Evolutionary conservation across 441 rosid species (phyloP).

Genomic region (Croton laevigatus): DNA sequence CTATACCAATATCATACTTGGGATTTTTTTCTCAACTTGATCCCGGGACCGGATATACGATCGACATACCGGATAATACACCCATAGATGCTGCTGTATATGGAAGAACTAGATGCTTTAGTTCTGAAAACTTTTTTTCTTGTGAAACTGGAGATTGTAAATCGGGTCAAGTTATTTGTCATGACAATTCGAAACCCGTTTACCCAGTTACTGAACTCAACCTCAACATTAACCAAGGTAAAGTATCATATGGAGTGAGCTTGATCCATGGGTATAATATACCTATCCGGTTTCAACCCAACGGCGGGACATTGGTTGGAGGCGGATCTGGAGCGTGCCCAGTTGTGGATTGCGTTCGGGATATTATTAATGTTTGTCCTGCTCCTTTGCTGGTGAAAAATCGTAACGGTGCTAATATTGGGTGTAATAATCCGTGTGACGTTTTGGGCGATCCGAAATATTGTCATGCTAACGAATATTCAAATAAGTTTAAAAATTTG

Average conservation of each 20-base stretch:
- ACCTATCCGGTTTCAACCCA: constrained; percentile 22
- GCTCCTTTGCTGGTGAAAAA: constrained; percentile 17
- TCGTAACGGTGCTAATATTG: constrained; percentile 17
- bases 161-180: constrained; percentile 18
- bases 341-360: constrained; percentile 23
- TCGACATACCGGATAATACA: no score
- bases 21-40: no score
- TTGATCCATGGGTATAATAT: constrained; percentile 35
- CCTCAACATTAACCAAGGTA: constrained; percentile 12
- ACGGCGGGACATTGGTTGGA: constrained; percentile 24
- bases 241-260: constrained; percentile 32
- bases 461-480: constrained; percentile 24
- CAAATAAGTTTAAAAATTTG: constrained; percentile 23
- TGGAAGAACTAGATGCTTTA: constrained; percentile 31
- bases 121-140: background rate
- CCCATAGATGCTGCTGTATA: no score
- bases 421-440: constrained; percentile 28
- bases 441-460: constrained; percentile 19
- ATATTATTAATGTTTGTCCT: constrained; percentile 25
- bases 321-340: constrained; percentile 35
- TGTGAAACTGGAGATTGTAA: constrained; percentile 40
- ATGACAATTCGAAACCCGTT: constrained; percentile 20
- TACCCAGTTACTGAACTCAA: constrained; percentile 27
- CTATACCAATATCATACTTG: no score
- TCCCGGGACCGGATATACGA: no score